Percentiles rank a stretch among this genome's conserved stretches.
phyloP scores from a whole-genome alignment of 1,284 basidiomycete genomes.

The Cystobasidiaceae sp. region DNA sequence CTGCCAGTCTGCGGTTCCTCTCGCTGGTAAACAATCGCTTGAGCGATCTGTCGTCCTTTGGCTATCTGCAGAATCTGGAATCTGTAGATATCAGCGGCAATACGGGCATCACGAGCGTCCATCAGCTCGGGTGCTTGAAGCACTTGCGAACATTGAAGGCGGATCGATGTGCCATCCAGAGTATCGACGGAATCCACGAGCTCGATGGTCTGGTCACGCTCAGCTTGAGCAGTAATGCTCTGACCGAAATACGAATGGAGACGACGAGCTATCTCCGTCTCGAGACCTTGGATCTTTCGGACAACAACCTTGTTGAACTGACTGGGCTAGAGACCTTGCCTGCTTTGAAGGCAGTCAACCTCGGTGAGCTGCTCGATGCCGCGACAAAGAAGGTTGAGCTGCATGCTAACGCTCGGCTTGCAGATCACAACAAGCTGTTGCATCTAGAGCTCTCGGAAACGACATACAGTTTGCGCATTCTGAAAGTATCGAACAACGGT shows the following conservation, averaged over 20 bases:
- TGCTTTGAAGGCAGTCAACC: constrained; percentile 64
- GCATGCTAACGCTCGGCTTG: neutral
- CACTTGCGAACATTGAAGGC: constrained; percentile 84
- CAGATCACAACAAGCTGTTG: constrained; percentile 68
- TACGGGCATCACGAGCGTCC: constrained; percentile 71
- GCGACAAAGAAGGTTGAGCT: neutral
- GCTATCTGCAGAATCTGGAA: constrained; percentile 78
- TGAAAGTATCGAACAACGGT: constrained; percentile 78
- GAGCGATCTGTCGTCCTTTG: constrained; percentile 80
- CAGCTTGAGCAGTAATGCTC: constrained; percentile 70
- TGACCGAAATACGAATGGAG: constrained; percentile 61
- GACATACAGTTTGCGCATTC: constrained; percentile 69
- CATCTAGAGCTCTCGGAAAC: constrained; percentile 37
- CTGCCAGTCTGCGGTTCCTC: constrained; percentile 68
- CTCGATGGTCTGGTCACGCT: constrained; percentile 77
- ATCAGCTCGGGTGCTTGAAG: constrained; percentile 72
- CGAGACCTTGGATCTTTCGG: constrained; percentile 74
- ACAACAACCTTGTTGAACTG: constrained; percentile 65
- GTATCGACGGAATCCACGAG: constrained; percentile 69
- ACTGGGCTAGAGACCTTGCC: constrained; percentile 60
- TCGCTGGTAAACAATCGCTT: constrained; percentile 76
- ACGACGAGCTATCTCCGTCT: constrained; percentile 69
- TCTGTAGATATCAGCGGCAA: constrained; percentile 87
- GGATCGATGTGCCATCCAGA: constrained; percentile 73
- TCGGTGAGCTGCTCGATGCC: constrained; percentile 57